Evolutionary conservation across 768 basidiomycete genomes (phyloP).

Genomic region (Kwoniella mangroviensis): DNA sequence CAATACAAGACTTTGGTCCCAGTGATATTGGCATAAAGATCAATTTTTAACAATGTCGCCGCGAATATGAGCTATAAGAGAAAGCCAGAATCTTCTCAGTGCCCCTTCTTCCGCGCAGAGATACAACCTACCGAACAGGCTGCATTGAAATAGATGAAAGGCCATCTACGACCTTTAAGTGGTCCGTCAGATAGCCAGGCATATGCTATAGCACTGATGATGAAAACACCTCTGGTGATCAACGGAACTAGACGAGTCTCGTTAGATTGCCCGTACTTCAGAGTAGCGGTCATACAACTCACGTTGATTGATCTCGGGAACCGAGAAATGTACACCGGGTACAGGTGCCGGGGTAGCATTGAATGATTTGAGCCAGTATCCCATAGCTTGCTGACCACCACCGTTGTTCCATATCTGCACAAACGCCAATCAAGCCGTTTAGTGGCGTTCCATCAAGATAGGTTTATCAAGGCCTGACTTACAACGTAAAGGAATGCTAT

Average conservation of each 20-base stretch:
- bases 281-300: conserved; percentile 3
- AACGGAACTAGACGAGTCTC: conserved; percentile 22
- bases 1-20: conserved; percentile 33
- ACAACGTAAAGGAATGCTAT: conserved; percentile 28
- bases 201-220: conserved; percentile 28
- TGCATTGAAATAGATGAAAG: conserved; percentile 28
- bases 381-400: conserved; percentile 26
- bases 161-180: conserved; percentile 37
- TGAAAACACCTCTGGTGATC: conserved; percentile 26
- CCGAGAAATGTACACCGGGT: conserved; percentile 32
- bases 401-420: conserved; percentile 35
- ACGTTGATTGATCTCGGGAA: conserved; percentile 40
- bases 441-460: too few species aligned
- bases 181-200: conserved; percentile 47
- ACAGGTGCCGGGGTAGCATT: conserved; percentile 30
- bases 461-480: background rate
- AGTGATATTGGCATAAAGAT: conserved; percentile 28
- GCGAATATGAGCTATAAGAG: conserved; percentile 22
- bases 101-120: background rate
- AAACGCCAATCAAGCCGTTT: background rate
- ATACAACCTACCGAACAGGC: background rate
- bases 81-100: background rate
- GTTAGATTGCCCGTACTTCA: too few species aligned
- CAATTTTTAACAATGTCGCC: conserved; percentile 13
- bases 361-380: conserved; percentile 45